Evolutionary conservation across 2,329 filamentous ascomycete species (phyloP).

Genomic region (Penicillium rolfsii): DNA sequence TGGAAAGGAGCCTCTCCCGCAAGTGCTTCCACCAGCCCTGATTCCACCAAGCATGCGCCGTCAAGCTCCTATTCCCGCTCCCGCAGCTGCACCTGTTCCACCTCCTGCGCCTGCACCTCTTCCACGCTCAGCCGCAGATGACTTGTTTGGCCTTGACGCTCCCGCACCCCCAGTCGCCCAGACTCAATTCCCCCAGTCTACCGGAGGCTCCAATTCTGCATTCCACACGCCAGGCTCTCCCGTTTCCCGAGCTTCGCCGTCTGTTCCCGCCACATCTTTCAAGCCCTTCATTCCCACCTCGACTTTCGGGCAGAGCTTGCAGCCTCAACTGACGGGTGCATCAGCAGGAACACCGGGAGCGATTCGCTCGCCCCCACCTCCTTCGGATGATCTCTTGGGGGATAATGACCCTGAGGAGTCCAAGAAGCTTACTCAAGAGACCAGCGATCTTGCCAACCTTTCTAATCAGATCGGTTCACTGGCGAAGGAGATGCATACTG

Average conservation of each 20-base stretch:
- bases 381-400: conserved; percentile 82
- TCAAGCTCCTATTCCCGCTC: conserved; percentile 42
- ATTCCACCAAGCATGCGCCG: conserved; percentile 83
- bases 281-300: conserved; percentile 93
- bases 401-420: conserved; percentile 87
- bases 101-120: conserved; percentile 46
- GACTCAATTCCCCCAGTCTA: conserved; percentile 66
- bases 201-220: conserved; percentile 68
- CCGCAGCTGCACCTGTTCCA: conserved; percentile 47
- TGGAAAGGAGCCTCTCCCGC: conserved; percentile 71
- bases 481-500: conserved; percentile 90
- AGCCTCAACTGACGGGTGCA: conserved; percentile 74
- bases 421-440: conserved; percentile 85
- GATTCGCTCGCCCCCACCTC: conserved; percentile 51
- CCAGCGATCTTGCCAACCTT: conserved; percentile 89
- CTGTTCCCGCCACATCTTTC: conserved; percentile 60
- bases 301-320: conserved; percentile 82
- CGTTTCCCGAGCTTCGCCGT: conserved; percentile 46
- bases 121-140: conserved; percentile 81
- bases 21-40: conserved; percentile 76
- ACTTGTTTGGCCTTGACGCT: conserved; percentile 89
- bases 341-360: conserved; percentile 44
- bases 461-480: conserved; percentile 93
- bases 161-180: conserved; percentile 57
- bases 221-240: conserved; percentile 60